Conservation (phyloP, 2,329 filamentous ascomycete species). For the Alternaria alternata region DNA sequence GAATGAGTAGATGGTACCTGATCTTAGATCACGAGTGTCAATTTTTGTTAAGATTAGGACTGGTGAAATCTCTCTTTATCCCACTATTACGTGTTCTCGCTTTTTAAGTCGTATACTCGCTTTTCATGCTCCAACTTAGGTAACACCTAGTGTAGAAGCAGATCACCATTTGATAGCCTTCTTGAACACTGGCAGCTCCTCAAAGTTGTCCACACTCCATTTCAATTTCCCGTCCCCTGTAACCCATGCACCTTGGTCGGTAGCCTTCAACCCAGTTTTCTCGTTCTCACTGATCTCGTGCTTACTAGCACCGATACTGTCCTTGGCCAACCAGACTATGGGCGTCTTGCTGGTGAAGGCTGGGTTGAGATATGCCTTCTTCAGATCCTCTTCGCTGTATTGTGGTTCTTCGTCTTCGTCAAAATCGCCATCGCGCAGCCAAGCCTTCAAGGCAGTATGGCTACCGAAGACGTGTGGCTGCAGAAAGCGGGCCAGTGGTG, state of each 20-base stretch:
- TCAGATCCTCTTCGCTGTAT: slow-evolving; percentile 44
- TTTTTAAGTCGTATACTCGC: background rate
- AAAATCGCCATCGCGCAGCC: slow-evolving; percentile 43
- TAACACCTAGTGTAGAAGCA: background rate
- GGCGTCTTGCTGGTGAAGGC: slow-evolving; percentile 46
- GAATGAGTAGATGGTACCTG: background rate
- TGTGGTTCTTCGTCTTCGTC: slow-evolving; percentile 43
- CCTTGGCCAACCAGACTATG: slow-evolving; percentile 45
- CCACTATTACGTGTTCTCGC: background rate
- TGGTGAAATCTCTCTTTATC: background rate
- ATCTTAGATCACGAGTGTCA: background rate
- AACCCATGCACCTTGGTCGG: slow-evolving; percentile 47
- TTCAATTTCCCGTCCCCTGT: slow-evolving; percentile 39
- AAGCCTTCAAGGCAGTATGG: slow-evolving; percentile 45
- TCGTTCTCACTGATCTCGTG: slow-evolving; percentile 43
- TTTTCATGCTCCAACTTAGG: background rate
- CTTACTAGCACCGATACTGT: slow-evolving; percentile 44
- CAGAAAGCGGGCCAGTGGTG: slow-evolving; percentile 45
- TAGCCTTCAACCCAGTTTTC: slow-evolving; percentile 36
- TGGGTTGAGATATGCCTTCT: slow-evolving; percentile 48
- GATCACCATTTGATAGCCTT: slow-evolving; percentile 39
- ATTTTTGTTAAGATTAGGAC: background rate
- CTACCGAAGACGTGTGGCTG: slow-evolving; percentile 48
- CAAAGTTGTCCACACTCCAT: slow-evolving; percentile 44
- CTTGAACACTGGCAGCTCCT: slow-evolving; percentile 46